Conservation (phyloP, 441 rosid species). For the Pelargonium citronellum region DNA sequence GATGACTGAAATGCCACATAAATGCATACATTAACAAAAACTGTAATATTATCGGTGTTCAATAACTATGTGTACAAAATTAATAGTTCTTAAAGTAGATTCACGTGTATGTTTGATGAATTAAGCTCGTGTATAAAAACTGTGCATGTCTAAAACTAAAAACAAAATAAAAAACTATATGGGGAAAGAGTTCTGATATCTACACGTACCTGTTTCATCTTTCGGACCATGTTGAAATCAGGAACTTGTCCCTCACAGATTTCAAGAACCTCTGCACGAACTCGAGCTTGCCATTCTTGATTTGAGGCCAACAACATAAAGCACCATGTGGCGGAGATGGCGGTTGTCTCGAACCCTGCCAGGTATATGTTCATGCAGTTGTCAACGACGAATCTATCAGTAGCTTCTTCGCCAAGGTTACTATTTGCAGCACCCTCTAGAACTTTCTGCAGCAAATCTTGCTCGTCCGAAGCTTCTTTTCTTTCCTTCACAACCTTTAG, state of each 20-base stretch:
- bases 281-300: constrained; percentile 54
- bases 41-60: too few relatives aligned
- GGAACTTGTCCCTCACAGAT: constrained; percentile 36
- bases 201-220: constrained; percentile 43
- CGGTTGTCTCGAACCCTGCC: constrained; percentile 61
- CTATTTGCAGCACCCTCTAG: constrained; percentile 34
- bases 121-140: too few relatives aligned
- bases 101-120: too few relatives aligned
- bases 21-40: too few relatives aligned
- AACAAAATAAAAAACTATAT: neutral
- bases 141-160: neutral
- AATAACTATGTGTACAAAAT: too few relatives aligned
- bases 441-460: constrained; percentile 35
- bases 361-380: constrained; percentile 63
- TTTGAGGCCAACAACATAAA: constrained; percentile 58
- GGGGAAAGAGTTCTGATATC: neutral
- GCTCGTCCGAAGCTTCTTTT: constrained; percentile 16
- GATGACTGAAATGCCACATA: too few relatives aligned
- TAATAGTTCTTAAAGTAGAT: too few relatives aligned
- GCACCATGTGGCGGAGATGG: constrained; percentile 54
- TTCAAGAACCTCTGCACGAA: constrained; percentile 41
- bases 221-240: constrained; percentile 33
- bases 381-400: constrained; percentile 43
- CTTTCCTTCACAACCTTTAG: constrained; percentile 38
- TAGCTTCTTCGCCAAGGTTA: constrained; percentile 29